Base-by-base conservation (phyloP, 371 early-diverging fungal genomes). In the Actinomortierella ambigua region DNA sequence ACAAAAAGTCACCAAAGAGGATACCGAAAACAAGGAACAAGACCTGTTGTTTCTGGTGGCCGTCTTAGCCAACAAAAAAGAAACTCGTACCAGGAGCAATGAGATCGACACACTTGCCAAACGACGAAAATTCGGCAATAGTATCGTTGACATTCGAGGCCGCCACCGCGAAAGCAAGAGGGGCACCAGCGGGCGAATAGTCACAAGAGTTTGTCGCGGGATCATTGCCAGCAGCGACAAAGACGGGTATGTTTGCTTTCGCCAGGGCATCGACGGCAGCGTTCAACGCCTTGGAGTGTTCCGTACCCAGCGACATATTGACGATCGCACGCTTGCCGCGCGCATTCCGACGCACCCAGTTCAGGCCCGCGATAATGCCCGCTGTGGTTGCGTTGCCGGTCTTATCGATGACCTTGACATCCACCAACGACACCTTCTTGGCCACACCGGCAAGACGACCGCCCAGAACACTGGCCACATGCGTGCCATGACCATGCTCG, bases 141-240 rank as follows among this genome's bases (percentile, higher is more conserved):
- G 8, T 11, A 50, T 77, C 77, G 40, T 59, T 50, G 53, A 56
- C 43, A 49, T 63, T 62, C 23, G 71, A 53, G 29, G 82, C 76
- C 15, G 84, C 90, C 15, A 85, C 85, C 11, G 87, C 84, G 20
- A 88, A 65, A 17, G 80, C 84, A 51, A 61, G n/a, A 15, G 58
- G 43, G 27, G 75, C 71, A n/a, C 79, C 71, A n/a, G 81, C 81
- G 43, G 88, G 87, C 11, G 82, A 81, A 53, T 44, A 76, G 22
- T 68, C 63, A 64, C 90, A 90, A 4, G 88, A 87, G 59, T 79
- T 59, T 15, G 6, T 28, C 24, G 23, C 17, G 14, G 63, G 78
- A 1, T 57, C 64, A 65, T 88, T 87, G 9, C 91, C 91, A 18
- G 90, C 90, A 51, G 90, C 90, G 24, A 82, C 86, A 3, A 78